phyloP scores from a whole-genome alignment of 108 stramenopile species.

The Discostella stelligeroides region DNA sequence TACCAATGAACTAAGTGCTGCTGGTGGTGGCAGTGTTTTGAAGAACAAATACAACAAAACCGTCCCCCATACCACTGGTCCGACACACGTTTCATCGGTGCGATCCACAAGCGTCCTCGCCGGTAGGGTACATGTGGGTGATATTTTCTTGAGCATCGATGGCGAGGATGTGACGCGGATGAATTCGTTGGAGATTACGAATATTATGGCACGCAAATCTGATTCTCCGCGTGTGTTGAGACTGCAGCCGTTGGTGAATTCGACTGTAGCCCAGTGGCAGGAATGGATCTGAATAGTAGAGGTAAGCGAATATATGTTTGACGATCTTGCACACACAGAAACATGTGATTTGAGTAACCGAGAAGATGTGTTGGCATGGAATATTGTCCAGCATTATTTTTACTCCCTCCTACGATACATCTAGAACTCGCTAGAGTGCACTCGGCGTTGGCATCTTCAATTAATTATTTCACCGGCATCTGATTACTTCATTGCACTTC shows the following conservation, averaged over 20 bases:
- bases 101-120: conserved; percentile 38
- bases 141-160: conserved; percentile 53
- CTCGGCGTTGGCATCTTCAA: too few species aligned
- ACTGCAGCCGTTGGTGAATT: conserved; percentile 18
- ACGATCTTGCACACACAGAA: too few species aligned
- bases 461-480: too few species aligned
- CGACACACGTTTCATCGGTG: conserved; percentile 37
- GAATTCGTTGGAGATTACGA: conserved; percentile 65
- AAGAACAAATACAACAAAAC: not conserved
- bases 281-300: conserved; percentile 43
- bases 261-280: conserved; percentile 5
- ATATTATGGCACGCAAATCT: conserved; percentile 53
- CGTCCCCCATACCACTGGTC: conserved; percentile 17
- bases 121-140: conserved; percentile 39
- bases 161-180: conserved; percentile 62
- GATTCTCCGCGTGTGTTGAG: conserved; percentile 26
- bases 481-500: too few species aligned
- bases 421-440: too few species aligned
- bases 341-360: too few species aligned
- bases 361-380: too few species aligned
- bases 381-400: too few species aligned
- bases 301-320: too few species aligned
- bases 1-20: not conserved
- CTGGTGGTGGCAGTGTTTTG: not conserved
- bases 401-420: too few species aligned